Conservation (phyloP, 2,329 filamentous ascomycete species). For the Aspergillus flavus region DNA sequence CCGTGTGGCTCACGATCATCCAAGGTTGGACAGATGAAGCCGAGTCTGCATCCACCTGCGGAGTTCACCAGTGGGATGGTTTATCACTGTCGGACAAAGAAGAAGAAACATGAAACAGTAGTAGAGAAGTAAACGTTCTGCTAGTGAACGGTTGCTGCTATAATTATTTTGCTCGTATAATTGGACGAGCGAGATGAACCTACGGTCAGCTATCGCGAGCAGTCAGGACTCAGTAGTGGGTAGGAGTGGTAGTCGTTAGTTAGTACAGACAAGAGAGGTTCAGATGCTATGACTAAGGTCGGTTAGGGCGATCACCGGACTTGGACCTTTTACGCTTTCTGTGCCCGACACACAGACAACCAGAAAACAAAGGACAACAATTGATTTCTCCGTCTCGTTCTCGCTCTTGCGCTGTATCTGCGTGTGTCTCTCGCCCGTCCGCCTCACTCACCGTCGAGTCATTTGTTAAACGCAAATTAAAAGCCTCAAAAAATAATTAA, state of each 20-base stretch:
- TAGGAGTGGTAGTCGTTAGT: no score
- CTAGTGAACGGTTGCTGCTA: neutral
- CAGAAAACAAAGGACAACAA: neutral
- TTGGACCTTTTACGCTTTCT: neutral
- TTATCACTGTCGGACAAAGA: neutral
- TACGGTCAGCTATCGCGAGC: neutral
- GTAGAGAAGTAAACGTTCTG: neutral
- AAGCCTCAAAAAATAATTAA: neutral
- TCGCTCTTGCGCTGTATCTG: neutral
- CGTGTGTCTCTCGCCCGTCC: neutral
- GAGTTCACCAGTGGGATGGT: neutral
- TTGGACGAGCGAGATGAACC: neutral
- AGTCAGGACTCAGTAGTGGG: no score
- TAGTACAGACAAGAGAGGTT: neutral
- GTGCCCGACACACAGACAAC: slow-evolving; percentile 1
- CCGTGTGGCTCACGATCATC: neutral
- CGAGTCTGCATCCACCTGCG: neutral
- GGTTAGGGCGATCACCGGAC: neutral
- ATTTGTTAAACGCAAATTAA: neutral
- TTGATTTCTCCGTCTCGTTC: neutral
- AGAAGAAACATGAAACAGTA: neutral
- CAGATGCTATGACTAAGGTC: neutral
- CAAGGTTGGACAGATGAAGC: neutral
- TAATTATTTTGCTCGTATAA: neutral
- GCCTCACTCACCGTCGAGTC: neutral